Base-by-base conservation (phyloP, 257 asterid genomes). In the Linaria vulgaris region DNA sequence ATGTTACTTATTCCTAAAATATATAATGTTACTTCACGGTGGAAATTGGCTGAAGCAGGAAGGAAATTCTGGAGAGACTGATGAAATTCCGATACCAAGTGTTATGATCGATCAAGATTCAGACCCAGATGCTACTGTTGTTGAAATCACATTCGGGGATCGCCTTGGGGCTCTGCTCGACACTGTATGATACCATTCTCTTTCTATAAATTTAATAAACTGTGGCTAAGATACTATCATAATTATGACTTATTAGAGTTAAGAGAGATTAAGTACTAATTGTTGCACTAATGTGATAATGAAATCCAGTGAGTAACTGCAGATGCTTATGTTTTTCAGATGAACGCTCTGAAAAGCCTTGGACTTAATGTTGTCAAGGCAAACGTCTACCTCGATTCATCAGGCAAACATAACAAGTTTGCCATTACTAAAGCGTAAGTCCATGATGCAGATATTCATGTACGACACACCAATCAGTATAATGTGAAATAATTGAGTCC, bases 151-250 rank as follows among this genome's bases (percentile, higher is more conserved):
- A 50, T 91, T 91, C 51, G 98, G 98, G 62, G 96, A 91, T 75
- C 97, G 98, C 43, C 95, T 91, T 12, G 98, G 98, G 69, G 86
- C 95, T 69, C 97, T 91, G 61, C 81, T 91, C 31, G 98, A 91
- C 80, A 91, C 98, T 0, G 98, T 91, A 80, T 37, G 76, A 43
- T 16, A 9, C 23, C 31, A 6, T 47, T 56, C 60, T 59, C 39
- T 63, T 67, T 43, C 47, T 54, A 61, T 27, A 56, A 4, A 1
- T 7, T 34, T 34, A 34, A 7, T 34, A 34, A 34, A 34, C 9
- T 34, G 5, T 34, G 41, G 41, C 9, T 3, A 34, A 1, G 41
- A 34, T 30, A 30, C 37, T 2, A 2, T 30, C 3, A 34, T 34
- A 34, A 7, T 34, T 34, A 4, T 34, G 3, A 30, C 41, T 34